These are phyloP conservation scores for Parasitella parasitica DNA, from an alignment of 371 early-diverging fungal species.

Conservation along the genomic window DNA sequence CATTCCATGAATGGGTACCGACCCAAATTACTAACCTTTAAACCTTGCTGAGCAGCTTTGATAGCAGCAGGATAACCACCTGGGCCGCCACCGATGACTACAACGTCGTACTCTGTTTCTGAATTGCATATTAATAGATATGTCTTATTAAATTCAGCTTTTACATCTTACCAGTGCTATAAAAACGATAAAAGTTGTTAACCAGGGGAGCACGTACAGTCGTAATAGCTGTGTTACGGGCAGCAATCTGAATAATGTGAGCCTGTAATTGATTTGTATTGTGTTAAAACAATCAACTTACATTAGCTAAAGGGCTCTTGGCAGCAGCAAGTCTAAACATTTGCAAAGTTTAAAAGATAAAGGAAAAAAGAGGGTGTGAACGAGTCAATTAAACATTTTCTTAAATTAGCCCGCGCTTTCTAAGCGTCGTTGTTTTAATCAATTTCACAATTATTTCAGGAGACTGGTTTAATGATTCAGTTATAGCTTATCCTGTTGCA, in stretches of 20 bases:
- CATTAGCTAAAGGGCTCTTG: conserved; percentile 61
- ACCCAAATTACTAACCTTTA: conserved; percentile 68
- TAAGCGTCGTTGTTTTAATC: no score
- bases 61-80: conserved; percentile 99
- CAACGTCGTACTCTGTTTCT: conserved; percentile 75
- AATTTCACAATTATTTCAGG: no score
- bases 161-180: conserved; percentile 49
- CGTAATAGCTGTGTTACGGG: conserved; percentile 52
- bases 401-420: no score
- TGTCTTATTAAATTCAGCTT: neutral
- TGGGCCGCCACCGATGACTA: conserved; percentile 95
- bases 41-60: conserved; percentile 96
- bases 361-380: neutral
- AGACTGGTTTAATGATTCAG: no score
- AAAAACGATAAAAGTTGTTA: conserved; percentile 57
- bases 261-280: neutral
- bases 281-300: conserved; percentile 13
- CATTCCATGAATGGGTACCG: neutral
- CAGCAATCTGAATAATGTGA: conserved; percentile 47
- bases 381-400: no score
- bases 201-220: conserved; percentile 56
- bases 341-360: conserved; percentile 14
- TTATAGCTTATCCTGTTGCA: no score
- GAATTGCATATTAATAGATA: neutral
- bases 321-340: conserved; percentile 64